These are phyloP conservation scores for Erodium trifolium DNA, from an alignment of 441 rosid species.

Conservation along the genomic window DNA sequence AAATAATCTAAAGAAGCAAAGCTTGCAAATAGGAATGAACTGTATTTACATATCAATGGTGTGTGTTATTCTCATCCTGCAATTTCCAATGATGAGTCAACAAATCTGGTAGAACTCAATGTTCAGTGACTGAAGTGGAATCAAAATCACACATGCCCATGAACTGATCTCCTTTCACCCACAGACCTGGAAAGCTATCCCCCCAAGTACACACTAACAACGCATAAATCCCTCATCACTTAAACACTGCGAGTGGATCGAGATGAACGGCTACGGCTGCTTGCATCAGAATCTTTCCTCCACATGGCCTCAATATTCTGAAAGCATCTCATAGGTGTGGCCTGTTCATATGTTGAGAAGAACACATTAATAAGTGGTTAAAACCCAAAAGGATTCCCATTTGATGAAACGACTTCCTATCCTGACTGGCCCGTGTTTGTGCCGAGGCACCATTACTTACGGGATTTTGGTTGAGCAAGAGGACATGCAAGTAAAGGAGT, in stretches of 20 bases:
- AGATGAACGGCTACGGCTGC: constrained; percentile 49
- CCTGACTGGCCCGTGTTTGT: too few relatives aligned
- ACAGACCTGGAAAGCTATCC: not conserved
- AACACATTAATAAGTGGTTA: not conserved
- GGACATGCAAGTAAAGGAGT: not conserved
- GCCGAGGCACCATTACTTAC: too few relatives aligned
- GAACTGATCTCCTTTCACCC: not conserved
- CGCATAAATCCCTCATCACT: not conserved
- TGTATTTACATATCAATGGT: not conserved
- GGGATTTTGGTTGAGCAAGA: not conserved
- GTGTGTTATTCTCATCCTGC: not conserved
- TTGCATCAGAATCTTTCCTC: constrained; percentile 34
- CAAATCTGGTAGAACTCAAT: not conserved
- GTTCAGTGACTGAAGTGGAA: not conserved
- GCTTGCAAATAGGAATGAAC: not conserved
- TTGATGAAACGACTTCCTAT: too few relatives aligned
- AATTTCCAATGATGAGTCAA: not conserved
- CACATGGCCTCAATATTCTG: constrained; percentile 30
- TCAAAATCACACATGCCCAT: not conserved
- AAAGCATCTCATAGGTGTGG: constrained; percentile 30
- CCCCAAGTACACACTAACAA: not conserved
- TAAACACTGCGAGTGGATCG: constrained; percentile 24
- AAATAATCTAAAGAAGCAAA: not conserved
- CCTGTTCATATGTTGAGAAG: constrained; percentile 29
- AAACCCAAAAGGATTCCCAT: too few relatives aligned